phyloP scores from a whole-genome alignment of 225 moss, liverwort and hornwort genomes.

The Asterella californica region DNA sequence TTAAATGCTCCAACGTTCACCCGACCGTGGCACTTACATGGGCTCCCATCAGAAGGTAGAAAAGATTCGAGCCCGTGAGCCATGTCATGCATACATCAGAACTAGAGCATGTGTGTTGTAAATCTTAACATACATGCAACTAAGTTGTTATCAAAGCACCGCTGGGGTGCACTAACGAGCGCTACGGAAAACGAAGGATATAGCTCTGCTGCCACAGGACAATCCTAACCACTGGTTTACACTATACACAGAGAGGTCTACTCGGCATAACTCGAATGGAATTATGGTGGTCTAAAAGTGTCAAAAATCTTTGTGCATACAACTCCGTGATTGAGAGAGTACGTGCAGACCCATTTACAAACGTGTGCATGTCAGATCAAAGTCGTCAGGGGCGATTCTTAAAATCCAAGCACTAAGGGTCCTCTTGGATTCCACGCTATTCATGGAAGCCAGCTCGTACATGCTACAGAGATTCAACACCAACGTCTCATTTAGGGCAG shows the following conservation, averaged over 20 bases:
- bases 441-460: conserved; percentile 99
- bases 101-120: neutral
- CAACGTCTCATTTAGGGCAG: conserved; percentile 80
- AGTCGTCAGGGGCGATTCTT: conserved; percentile 93
- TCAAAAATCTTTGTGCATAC: neutral
- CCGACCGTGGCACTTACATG: neutral
- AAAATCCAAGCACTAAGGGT: conserved; percentile 88
- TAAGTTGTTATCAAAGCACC: neutral
- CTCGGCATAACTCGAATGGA: neutral
- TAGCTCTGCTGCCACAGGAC: neutral
- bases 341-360: conserved; percentile 35
- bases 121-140: neutral
- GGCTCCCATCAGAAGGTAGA: neutral
- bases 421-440: conserved; percentile 85
- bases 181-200: neutral
- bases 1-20: neutral
- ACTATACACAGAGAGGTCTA: conserved; percentile 1
- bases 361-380: conserved; percentile 92
- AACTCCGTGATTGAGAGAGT: neutral
- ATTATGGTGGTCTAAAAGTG: neutral
- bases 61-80: neutral
- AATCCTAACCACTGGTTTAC: neutral
- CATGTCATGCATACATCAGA: neutral
- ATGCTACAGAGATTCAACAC: conserved; percentile 95
- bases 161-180: neutral